Evolutionary conservation across 1,284 basidiomycete genomes (phyloP).

Genomic region (Peniophora sp.): DNA sequence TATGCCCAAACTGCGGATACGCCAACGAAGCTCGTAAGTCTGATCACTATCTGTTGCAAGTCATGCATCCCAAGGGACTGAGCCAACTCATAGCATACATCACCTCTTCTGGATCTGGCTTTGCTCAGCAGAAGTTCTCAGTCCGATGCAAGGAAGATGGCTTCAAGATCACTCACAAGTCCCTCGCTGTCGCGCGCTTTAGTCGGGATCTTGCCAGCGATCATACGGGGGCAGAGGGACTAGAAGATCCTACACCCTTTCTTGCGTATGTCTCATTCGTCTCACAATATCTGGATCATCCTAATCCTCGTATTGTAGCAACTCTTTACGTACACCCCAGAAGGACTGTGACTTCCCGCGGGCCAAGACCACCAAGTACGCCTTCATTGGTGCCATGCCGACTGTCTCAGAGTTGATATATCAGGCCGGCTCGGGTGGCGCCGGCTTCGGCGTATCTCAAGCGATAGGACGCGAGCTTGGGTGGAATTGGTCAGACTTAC

Average conservation of each 20-base stretch:
- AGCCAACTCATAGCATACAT: slow-evolving; percentile 21
- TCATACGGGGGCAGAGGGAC: slow-evolving; percentile 5
- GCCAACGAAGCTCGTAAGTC: background rate
- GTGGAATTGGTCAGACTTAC: slow-evolving; percentile 7
- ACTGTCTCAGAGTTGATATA: slow-evolving; percentile 8
- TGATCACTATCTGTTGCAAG: background rate
- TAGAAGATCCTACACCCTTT: slow-evolving; percentile 12
- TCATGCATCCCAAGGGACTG: background rate
- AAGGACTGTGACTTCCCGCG: slow-evolving; percentile 15
- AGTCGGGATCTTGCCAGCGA: slow-evolving; percentile 22
- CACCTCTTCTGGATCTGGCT: slow-evolving; percentile 24
- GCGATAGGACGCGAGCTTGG: background rate
- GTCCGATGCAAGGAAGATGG: slow-evolving; percentile 20
- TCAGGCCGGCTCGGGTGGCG: slow-evolving; percentile 1
- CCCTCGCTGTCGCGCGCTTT: slow-evolving; percentile 28
- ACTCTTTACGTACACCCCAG: slow-evolving; percentile 21
- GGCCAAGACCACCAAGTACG: slow-evolving; percentile 18
- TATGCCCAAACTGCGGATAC: background rate
- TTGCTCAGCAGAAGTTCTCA: slow-evolving; percentile 28
- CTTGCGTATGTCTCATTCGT: slow-evolving; percentile 18
- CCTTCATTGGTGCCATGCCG: slow-evolving; percentile 10
- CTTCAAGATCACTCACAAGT: slow-evolving; percentile 23
- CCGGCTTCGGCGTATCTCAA: background rate
- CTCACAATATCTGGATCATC: background rate
- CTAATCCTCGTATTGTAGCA: slow-evolving; percentile 10